Evolutionary conservation across 805 yeast species (phyloP).

Genomic region (Sugiyamaella floridensis): DNA sequence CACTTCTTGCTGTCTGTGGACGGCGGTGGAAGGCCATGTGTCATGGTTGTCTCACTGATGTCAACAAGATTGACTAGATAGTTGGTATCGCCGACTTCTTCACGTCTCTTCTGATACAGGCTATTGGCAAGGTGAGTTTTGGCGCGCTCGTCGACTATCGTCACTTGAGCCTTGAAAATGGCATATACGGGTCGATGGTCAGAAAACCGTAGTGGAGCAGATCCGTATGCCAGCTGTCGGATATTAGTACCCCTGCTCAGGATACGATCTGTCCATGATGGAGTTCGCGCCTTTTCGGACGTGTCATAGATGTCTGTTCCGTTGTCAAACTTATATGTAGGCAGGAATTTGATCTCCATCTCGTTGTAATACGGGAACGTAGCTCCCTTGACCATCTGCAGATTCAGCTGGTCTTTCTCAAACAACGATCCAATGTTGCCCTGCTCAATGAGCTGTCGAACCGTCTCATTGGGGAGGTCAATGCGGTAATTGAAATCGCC

Average conservation of each 20-base stretch:
- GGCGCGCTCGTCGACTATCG: conserved; percentile 57
- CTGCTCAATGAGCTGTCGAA: conserved; percentile 46
- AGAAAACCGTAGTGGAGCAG: conserved; percentile 58
- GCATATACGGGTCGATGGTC: conserved; percentile 94
- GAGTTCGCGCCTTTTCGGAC: conserved; percentile 86
- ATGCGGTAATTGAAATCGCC: conserved; percentile 93
- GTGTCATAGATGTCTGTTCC: conserved; percentile 77
- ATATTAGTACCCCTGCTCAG: conserved; percentile 54
- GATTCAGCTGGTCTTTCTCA: conserved; percentile 69
- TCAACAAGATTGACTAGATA: conserved; percentile 24
- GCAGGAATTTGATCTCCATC: conserved; percentile 66
- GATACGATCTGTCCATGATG: conserved; percentile 95
- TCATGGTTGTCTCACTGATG: conserved; percentile 22
- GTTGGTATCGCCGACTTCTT: conserved; percentile 31
- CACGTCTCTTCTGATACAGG: conserved; percentile 53
- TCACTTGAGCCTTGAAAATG: conserved; percentile 59
- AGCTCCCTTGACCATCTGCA: conserved; percentile 63
- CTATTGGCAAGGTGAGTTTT: conserved; percentile 50
- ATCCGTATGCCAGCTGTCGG: conserved; percentile 60
- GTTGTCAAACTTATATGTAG: conserved; percentile 89
- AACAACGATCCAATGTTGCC: conserved; percentile 46
- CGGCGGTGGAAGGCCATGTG: conserved; percentile 71
- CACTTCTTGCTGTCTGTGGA: conserved; percentile 75
- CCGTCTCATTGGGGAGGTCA: conserved; percentile 62
- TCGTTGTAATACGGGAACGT: conserved; percentile 75